Evolutionary conservation across 768 basidiomycete genomes (phyloP), one percentile per base, ranked within the genome.

Genomic region (Trichaptum fuscoviolaceum): DNA sequence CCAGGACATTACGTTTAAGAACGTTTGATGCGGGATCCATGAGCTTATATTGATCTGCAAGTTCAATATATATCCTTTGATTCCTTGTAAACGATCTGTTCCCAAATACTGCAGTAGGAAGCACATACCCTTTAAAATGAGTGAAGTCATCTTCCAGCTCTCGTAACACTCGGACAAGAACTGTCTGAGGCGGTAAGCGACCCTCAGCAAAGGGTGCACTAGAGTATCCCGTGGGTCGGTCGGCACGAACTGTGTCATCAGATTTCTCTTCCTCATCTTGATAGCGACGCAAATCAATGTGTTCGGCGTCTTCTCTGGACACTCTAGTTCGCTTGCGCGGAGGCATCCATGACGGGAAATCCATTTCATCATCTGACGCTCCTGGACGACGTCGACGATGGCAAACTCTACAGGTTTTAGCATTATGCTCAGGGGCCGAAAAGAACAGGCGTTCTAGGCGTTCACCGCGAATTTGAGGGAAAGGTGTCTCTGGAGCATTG

Each of bases 121-220:
- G 23, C 25, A 79, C 87, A 30, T 70, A 98, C 97, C 90, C 88
- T 78, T 94, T 97, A 76, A 96, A 96, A 77, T 95, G 93, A 36
- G 86, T 86, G 73, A 98, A 99, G 73, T 99, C 96, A 68, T 95
- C 95, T 74, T 99, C 96, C 8, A 99, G 81, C 76, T 96, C 94
- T 67, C 90, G 75, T 34, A 98, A 79, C 12, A 97, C 93, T 3
- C 91, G 82, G 30, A 87, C 83, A 3, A 97, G 83, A 15, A 96
- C 86, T 0, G 95, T 95, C 76, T 98, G 96, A 25, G 94, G 91
- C 1, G 94, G 95, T 7, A 92, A 70, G 62, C 80, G 81, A 57
- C 67, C 66, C 58, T 65, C 24, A 24, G 34, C 24, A 52, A 30
- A 62, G 63, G 66, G 52, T 30, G 62, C 64, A 62, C 60, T 24